A percentile compares a stretch with the other conserved stretches of the same genome.
Evolutionary conservation across 345 rosid species (phyloP).

Genomic region (Citrus sp.): DNA sequence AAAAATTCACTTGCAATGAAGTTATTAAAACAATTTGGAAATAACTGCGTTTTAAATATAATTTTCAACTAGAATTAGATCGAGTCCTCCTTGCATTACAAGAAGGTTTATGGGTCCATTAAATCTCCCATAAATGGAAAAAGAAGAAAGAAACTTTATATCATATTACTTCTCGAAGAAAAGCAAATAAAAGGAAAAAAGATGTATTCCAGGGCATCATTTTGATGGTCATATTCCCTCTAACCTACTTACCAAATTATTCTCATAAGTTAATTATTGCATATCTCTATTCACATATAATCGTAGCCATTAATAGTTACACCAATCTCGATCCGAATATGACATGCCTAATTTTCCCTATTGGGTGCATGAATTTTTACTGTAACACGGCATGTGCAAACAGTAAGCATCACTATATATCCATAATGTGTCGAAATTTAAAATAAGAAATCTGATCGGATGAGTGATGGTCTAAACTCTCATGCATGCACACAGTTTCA

Average conservation of each 20-base stretch:
- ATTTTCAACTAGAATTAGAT: not conserved
- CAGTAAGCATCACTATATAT: not conserved
- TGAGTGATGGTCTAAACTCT: not conserved
- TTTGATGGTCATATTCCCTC: not conserved
- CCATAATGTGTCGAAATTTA: not conserved
- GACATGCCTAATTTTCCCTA: not conserved
- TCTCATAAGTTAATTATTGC: not conserved
- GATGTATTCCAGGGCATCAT: not conserved
- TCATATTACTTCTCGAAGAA: not conserved
- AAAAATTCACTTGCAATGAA: not conserved
- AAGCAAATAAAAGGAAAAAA: not conserved
- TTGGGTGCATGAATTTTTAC: not conserved
- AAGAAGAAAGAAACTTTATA: not conserved
- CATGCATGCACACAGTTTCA: not conserved
- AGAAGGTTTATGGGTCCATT: not conserved
- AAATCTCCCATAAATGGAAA: not conserved
- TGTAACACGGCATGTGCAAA: not conserved
- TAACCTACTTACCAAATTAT: constrained; percentile 2
- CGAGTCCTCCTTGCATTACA: not conserved
- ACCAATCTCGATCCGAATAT: too few relatives aligned
- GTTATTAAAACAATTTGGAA: not conserved
- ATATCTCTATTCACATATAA: not conserved
- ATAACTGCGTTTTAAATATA: not conserved
- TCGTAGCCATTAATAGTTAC: not conserved
- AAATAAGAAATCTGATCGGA: not conserved